These are phyloP conservation scores for Sporothrix phasma DNA, from an alignment of 2,329 filamentous ascomycete species.

Conservation along the genomic window DNA sequence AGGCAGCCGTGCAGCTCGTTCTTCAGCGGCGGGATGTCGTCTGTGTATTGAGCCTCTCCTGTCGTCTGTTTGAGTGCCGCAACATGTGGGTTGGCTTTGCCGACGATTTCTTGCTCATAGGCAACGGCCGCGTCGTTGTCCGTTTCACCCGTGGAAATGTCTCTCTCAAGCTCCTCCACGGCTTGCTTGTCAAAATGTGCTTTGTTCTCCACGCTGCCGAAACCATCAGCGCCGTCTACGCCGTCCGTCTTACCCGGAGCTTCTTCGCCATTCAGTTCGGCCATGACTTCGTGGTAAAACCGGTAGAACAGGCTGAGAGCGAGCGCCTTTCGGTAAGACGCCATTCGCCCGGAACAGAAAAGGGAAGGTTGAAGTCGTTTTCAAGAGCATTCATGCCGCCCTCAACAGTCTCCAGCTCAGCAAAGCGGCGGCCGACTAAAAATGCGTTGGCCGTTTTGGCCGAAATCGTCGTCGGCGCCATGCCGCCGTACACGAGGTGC, in stretches of 20 bases:
- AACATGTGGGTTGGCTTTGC: constrained; percentile 77
- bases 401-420: constrained; percentile 74
- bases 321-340: constrained; percentile 83
- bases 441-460: constrained; percentile 70
- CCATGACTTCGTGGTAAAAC: constrained; percentile 84
- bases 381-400: constrained; percentile 85
- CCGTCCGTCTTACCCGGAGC: neutral
- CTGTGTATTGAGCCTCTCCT: constrained; percentile 91
- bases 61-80: constrained; percentile 89
- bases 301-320: constrained; percentile 93
- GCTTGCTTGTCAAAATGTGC: constrained; percentile 55
- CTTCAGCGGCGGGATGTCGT: constrained; percentile 78
- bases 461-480: constrained; percentile 85
- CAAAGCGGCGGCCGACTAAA: constrained; percentile 67
- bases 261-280: constrained; percentile 38
- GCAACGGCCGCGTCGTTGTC: constrained; percentile 65
- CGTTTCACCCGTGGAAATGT: constrained; percentile 69
- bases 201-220: constrained; percentile 20
- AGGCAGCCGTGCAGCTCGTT: constrained; percentile 86
- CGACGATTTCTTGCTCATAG: constrained; percentile 74
- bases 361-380: constrained; percentile 76
- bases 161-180: constrained; percentile 73
- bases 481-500: constrained; percentile 83
- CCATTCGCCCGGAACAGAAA: constrained; percentile 93
- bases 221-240: constrained; percentile 13